Base-by-base conservation (phyloP, 2,329 filamentous ascomycete species). In the Verticillium isaacii region DNA sequence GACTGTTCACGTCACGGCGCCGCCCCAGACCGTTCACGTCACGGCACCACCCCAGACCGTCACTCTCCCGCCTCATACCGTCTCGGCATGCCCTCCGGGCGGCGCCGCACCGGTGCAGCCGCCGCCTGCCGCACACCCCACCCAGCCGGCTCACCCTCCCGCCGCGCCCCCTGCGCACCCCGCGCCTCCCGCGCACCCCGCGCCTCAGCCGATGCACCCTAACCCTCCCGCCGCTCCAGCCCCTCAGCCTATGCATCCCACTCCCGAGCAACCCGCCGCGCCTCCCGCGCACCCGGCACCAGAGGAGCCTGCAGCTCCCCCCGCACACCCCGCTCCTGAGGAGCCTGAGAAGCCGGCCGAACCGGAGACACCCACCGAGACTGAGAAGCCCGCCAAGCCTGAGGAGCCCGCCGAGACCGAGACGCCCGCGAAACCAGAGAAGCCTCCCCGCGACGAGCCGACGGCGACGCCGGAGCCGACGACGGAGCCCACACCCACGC, bases 21-120 rank as follows among this genome's bases (percentile, higher is more conserved):
- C 45, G 15, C 25, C 54, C 25, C 54, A 64, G 54, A 55, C 60
- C 1, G 61, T 63, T 2, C 61, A 62, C 23, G 41, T 61, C 32
- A 63, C 59, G 2, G 45, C 58, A 8, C 59, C 59, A 12, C 57
- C 62, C 0, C 62, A 63, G 19, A 17, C 57, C 23, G 25, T 61
- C 8, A 62, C 59, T 2, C 41, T 54, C 19, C 54, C 60, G 7
- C 57, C 56, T 23, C 23, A 61, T 23, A 50, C 45, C 11, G 45
- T 50, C 19, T 50, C 45, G 3, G 45, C 45, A 23, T 50, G 45
- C 45, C 45, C 45, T 50, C 45, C 45, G 7, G 45, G 45, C 45
- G 45, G n/a, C 45, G 45, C 45, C 19, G 45, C 45, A 56, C 54
- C 54, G 54, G 9, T 56, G 50, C 58, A 32, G 36, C 41, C 41